Percentiles rank a stretch among this genome's conserved stretches.
These are phyloP conservation scores for Jamesozyma jinghongensis DNA, from an alignment of 805 yeast species.

Conservation along the genomic window DNA sequence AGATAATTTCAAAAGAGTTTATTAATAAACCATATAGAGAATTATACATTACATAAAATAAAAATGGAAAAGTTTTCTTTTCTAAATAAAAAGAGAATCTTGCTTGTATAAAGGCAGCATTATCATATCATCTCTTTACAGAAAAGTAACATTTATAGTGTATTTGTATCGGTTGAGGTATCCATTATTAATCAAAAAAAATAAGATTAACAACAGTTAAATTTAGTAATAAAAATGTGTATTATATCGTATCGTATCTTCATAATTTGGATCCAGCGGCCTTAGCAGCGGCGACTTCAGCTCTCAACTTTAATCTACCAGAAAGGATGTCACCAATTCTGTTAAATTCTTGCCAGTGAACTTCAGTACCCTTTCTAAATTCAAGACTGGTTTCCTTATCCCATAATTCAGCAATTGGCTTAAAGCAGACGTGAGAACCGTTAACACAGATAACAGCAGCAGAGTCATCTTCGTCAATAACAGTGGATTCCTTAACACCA, in stretches of 20 bases:
- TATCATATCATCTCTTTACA: too few species aligned
- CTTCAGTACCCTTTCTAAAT: slow-evolving; percentile 54
- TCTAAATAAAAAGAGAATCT: neutral
- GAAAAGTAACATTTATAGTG: neutral
- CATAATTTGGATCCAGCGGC: slow-evolving; percentile 2
- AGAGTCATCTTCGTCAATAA: slow-evolving; percentile 33
- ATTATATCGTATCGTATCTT: slow-evolving; percentile 1
- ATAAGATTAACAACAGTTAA: neutral
- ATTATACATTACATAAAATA: slow-evolving; percentile 3
- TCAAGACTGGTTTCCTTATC: slow-evolving; percentile 48
- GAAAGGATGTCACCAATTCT: slow-evolving; percentile 60
- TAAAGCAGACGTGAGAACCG: slow-evolving; percentile 55
- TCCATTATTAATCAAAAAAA: neutral
- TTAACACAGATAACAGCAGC: slow-evolving; percentile 64
- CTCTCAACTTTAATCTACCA: slow-evolving; percentile 52
- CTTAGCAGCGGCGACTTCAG: slow-evolving; percentile 24
- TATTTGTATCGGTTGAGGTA: neutral
- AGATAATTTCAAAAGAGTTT: neutral
- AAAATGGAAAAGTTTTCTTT: neutral
- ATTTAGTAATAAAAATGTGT: neutral
- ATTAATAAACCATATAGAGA: neutral
- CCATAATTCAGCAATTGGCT: slow-evolving; percentile 49
- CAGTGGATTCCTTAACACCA: slow-evolving; percentile 40
- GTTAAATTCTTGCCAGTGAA: slow-evolving; percentile 61
- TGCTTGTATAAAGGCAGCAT: neutral